A percentile compares a stretch with the other conserved stretches of the same genome.
Conservation (phyloP, 1,139 yeast genomes). For the Candida smagusa region DNA sequence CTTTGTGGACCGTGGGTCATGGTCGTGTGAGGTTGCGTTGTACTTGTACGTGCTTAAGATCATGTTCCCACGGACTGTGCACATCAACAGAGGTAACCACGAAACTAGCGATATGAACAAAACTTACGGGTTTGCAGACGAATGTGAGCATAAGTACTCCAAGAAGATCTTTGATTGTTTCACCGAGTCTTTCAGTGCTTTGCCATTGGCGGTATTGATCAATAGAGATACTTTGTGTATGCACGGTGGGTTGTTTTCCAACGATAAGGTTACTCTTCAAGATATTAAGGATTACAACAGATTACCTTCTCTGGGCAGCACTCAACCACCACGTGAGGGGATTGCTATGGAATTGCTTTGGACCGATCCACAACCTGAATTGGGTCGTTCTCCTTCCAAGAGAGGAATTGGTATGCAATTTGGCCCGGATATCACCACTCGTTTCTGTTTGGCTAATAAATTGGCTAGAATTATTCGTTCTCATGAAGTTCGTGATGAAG, state of each 20-base stretch:
- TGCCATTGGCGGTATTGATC: conserved; percentile 84
- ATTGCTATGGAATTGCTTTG: conserved; percentile 94
- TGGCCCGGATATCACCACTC: conserved; percentile 90
- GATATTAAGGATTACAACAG: conserved; percentile 75
- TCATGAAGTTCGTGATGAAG: conserved; percentile 92
- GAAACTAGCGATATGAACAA: conserved; percentile 97
- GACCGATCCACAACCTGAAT: conserved; percentile 88
- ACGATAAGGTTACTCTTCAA: conserved; percentile 64
- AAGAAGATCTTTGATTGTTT: conserved; percentile 82
- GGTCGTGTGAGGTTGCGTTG: conserved; percentile 96
- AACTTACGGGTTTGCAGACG: conserved; percentile 95
- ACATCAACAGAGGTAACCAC: conserved; percentile 90
- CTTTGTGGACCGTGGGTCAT: conserved; percentile 96
- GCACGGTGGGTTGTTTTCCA: conserved; percentile 94
- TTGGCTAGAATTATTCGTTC: conserved; percentile 83
- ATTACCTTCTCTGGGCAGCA: conserved; percentile 49
- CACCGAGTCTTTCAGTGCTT: conserved; percentile 78
- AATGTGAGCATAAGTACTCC: conserved; percentile 85
- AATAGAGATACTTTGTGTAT: conserved; percentile 76
- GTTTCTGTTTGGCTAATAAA: conserved; percentile 69
- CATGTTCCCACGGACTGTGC: conserved; percentile 69
- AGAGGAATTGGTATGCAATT: conserved; percentile 95
- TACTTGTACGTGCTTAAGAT: conserved; percentile 76
- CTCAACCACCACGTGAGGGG: conserved; percentile 90
- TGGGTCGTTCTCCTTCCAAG: conserved; percentile 84